Evolutionary conservation across 192 early-diverging fungal genomes (phyloP).

Genomic region (Allomyces arbusculus): DNA sequence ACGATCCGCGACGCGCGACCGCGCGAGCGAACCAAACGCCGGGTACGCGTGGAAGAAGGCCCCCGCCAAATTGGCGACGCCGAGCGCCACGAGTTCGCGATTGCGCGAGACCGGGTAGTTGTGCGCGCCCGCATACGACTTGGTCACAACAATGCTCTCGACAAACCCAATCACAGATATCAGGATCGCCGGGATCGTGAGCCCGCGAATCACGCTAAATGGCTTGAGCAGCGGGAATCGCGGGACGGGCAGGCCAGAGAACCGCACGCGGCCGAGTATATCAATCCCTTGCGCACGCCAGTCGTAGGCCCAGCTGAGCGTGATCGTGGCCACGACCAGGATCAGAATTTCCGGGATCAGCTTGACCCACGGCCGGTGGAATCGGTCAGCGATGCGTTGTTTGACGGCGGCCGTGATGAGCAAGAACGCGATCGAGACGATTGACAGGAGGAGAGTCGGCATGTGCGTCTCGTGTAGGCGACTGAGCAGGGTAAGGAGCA

Average conservation of each 20-base stretch:
- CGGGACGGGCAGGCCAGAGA: slow-evolving; percentile 28
- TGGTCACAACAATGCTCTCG: slow-evolving; percentile 84
- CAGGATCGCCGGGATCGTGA: slow-evolving; percentile 63
- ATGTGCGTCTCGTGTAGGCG: slow-evolving; percentile 43
- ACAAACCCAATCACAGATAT: slow-evolving; percentile 95
- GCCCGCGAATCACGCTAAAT: slow-evolving; percentile 32
- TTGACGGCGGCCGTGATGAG: slow-evolving; percentile 33
- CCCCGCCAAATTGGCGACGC: slow-evolving; percentile 66
- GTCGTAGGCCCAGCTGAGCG: slow-evolving; percentile 32
- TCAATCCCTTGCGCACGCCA: slow-evolving; percentile 56
- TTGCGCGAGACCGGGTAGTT: slow-evolving; percentile 86
- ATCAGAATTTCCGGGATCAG: slow-evolving; percentile 80
- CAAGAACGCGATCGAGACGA: slow-evolving; percentile 48
- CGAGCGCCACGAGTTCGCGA: slow-evolving; percentile 88
- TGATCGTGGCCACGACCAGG: slow-evolving; percentile 53
- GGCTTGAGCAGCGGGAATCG: slow-evolving; percentile 39
- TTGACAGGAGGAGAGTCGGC: slow-evolving; percentile 49
- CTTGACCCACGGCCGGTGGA: slow-evolving; percentile 33
- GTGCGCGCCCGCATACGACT: slow-evolving; percentile 76
- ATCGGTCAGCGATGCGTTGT: slow-evolving; percentile 18
- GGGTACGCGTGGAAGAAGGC: slow-evolving; percentile 56
- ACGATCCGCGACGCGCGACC: slow-evolving; percentile 81
- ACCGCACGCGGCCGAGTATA: slow-evolving; percentile 59
- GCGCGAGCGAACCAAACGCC: slow-evolving; percentile 75
- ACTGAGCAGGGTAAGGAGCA: slow-evolving; percentile 41